Conservation (phyloP, 2,329 filamentous ascomycete genomes). For the Exophiala aquamarina region DNA sequence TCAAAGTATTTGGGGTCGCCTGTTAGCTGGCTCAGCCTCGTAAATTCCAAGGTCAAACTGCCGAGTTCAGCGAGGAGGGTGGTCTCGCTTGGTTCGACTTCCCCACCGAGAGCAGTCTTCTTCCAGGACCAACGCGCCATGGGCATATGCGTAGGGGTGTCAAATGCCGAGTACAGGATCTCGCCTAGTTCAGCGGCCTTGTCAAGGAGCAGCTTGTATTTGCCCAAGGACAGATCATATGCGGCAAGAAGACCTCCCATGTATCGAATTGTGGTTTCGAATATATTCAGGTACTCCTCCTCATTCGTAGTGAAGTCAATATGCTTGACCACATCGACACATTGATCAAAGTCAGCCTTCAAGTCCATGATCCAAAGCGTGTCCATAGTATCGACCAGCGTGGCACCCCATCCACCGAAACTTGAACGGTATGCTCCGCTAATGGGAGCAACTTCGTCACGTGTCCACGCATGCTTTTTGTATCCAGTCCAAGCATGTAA, state of each 20-base stretch:
- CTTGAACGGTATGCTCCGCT: slow-evolving; percentile 54
- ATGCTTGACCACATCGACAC: slow-evolving; percentile 56
- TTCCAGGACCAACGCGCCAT: slow-evolving; percentile 48
- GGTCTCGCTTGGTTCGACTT: slow-evolving; percentile 48
- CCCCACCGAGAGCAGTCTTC: slow-evolving; percentile 56
- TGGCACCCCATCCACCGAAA: slow-evolving; percentile 68
- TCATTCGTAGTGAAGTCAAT: slow-evolving; percentile 55
- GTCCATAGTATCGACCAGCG: slow-evolving; percentile 67
- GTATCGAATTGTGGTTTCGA: slow-evolving; percentile 90
- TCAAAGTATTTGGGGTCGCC: slow-evolving; percentile 40
- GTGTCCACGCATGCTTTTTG: slow-evolving; percentile 62
- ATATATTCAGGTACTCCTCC: slow-evolving; percentile 65
- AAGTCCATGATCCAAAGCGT: slow-evolving; percentile 73
- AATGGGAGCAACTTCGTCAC: slow-evolving; percentile 63
- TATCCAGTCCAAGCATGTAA: slow-evolving; percentile 61
- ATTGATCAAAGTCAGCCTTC: slow-evolving; percentile 64
- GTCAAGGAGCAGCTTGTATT: slow-evolving; percentile 47
- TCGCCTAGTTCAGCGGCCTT: slow-evolving; percentile 57
- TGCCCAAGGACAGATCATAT: slow-evolving; percentile 53
- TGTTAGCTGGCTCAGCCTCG: slow-evolving; percentile 40
- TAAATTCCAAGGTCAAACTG: slow-evolving; percentile 44
- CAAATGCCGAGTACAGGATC: slow-evolving; percentile 51
- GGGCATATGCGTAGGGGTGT: slow-evolving; percentile 34
- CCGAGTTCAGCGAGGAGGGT: slow-evolving; percentile 50
- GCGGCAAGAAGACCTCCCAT: slow-evolving; percentile 77